Evolutionary conservation across 176 grass and related monocot species (phyloP), one percentile per base, ranked within the genome.

Genomic region (Oryza rufipogon): DNA sequence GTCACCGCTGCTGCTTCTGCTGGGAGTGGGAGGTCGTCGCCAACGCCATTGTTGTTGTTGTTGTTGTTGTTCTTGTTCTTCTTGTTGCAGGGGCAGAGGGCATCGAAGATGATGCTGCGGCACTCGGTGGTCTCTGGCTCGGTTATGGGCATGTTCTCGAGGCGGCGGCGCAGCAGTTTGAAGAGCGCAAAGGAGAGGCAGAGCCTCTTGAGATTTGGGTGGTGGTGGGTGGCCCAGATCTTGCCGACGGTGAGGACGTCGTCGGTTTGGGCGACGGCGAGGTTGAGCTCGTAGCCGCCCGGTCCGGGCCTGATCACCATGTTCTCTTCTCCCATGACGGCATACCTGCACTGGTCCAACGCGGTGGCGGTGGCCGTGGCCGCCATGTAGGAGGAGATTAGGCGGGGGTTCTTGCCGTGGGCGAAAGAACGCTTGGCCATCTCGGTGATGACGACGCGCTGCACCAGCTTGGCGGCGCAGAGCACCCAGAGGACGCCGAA

Each of bases 401-500:
- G 71, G 1, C 61, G 48, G 0, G 71, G 48, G 64, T 87, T 87
- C 38, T 87, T 81, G 17, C 85, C 85, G n/a, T 77, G 39, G 72
- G 64, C 64, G 13, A 71, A 70, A 14, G 86, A 88, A 0, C 42
- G 54, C 28, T 78, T 88, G 4, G 23, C 86, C 0, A 78, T 9
- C 73, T 78, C 39, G 7, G 48, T 77, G 73, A 68, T 63, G 38
- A 28, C 11, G 71, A 88, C 6, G 19, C 65, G 76, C 13, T 77
- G 79, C 26, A 83, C 12, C 9, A 88, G 39, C 41, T 70, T 63
- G 51, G 74, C 54, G 6, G 72, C 80, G 36, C 79, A 76, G 20
- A 83, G 49, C 9, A 77, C 15, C 86, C 86, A 88, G 36, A 88
- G 72, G 73, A 88, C 30, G 80, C 30, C 41, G 30, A 80, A 73